Conservation (phyloP, 331 rosid species). For the Pyracantha coccinea region DNA sequence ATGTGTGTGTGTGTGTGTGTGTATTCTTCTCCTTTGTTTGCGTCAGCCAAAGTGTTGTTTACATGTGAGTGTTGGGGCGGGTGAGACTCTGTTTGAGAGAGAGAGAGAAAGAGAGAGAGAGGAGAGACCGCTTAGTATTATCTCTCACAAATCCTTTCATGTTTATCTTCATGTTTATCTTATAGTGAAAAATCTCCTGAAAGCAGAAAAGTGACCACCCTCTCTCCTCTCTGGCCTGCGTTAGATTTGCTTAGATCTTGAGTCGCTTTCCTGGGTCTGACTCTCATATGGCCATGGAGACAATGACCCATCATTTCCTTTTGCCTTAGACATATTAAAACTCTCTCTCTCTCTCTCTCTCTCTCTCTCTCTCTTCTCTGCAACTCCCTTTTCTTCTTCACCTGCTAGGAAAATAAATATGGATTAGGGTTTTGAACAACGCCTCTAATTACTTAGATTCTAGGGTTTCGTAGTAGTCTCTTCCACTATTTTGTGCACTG, state of each 20-base stretch:
- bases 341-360: not conserved
- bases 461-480: constrained; percentile 5
- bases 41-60: not conserved
- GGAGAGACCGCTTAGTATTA: not conserved
- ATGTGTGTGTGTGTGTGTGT: too few species aligned
- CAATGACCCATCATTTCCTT: constrained; percentile 43
- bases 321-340: not conserved
- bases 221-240: constrained; percentile 1
- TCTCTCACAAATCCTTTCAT: not conserved
- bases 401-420: not conserved
- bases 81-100: not conserved
- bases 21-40: not conserved
- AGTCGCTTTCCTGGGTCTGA: constrained; percentile 50
- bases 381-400: constrained; percentile 1
- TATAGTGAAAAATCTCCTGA: not conserved
- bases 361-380: constrained; percentile 2
- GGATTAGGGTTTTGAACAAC: constrained; percentile 16
- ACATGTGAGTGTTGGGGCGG: too few species aligned
- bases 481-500: not conserved
- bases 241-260: constrained; percentile 29
- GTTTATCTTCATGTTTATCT: not conserved
- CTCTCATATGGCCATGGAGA: constrained; percentile 56
- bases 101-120: not conserved
- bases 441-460: not conserved
- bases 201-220: not conserved